Percentiles rank a stretch among this genome's conserved stretches.
phyloP scores from a whole-genome alignment of 2,329 filamentous ascomycete species.

The Claviceps sp. region DNA sequence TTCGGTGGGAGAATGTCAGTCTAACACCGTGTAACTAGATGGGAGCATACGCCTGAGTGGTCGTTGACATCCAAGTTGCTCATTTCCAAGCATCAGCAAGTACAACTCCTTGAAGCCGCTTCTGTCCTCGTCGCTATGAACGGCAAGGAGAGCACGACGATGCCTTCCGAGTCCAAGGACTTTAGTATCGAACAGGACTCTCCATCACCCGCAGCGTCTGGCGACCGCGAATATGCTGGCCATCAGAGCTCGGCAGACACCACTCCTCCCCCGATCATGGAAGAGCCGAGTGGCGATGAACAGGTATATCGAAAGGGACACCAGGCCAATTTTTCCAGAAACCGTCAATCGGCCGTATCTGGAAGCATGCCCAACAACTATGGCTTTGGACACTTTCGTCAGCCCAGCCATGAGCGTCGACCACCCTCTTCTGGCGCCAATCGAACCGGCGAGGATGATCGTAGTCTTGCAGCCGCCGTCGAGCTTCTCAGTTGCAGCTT shows the following conservation, averaged over 20 bases:
- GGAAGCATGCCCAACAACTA: constrained; percentile 34
- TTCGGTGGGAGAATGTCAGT: neutral
- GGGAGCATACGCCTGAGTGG: constrained; percentile 99
- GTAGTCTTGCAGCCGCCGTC: constrained; percentile 78
- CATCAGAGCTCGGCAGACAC: constrained; percentile 79
- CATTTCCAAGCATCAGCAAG: constrained; percentile 98
- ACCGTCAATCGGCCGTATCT: constrained; percentile 58
- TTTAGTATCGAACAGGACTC: constrained; percentile 72
- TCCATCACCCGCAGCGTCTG: constrained; percentile 66
- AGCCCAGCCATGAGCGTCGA: constrained; percentile 62
- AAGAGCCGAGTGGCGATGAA: constrained; percentile 44
- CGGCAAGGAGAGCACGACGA: constrained; percentile 37
- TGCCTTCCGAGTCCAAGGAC: constrained; percentile 52
- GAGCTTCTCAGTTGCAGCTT: constrained; percentile 87
- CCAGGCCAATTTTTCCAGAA: constrained; percentile 52
- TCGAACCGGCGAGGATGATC: constrained; percentile 66
- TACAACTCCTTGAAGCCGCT: constrained; percentile 90
- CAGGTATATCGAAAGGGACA: constrained; percentile 41
- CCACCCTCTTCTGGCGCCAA: constrained; percentile 70
- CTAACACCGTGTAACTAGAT: constrained; percentile 43
- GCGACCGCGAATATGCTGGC: constrained; percentile 65
- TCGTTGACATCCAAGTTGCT: constrained; percentile 91
- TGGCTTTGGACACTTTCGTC: constrained; percentile 47
- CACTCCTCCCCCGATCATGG: constrained; percentile 71
- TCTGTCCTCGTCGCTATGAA: constrained; percentile 95